Base-by-base conservation (phyloP, 257 asterid species). In the Petunia secreta region DNA sequence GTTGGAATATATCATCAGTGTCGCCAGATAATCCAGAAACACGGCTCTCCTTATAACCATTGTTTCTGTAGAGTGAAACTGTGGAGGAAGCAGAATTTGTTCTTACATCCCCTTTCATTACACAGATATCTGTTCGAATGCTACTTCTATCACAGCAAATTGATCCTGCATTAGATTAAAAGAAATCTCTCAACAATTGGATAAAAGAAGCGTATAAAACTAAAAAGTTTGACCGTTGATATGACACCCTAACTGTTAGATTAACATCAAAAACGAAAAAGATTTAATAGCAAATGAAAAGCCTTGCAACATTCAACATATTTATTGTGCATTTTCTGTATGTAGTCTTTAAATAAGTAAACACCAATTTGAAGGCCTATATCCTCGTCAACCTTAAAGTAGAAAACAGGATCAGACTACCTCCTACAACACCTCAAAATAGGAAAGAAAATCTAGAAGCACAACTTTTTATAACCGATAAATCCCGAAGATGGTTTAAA, bases 131-230 rank as follows among this genome's bases (percentile, higher is more conserved):
- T 0, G 95, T 77, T 3, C 95, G 75, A 64, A 77, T 64, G 81
- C 93, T 92, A 1, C 83, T 89, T 83, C 97, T 87, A 68, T 92
- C 97, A 67, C 97, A 92, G 74, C 97, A 92, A 34, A 92, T 82
- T 8, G 91, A 89, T 0, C 93, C 97, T 92, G 85, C 75, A 82
- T 16, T n/a, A 3, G 38, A 43, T 46, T 25, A 0, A 0, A 0
- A 10, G 5, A 25, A 25, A 48, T 1, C 11, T 71, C 60, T 71
- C 43, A 71, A 71, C 6, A 0, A 46, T 4, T 46, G 59, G 25
- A 69, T 3, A 44, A 8, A 40, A 43, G 57, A 68, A 68, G 75
- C 2, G n/a, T 39, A 9, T 16, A 16, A n/a, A 44, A 16, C 57
- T 0, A 43, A 8, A 67, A 0, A 8, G 39, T 7, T 41, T 2